A percentile compares a stretch with the other conserved stretches of the same genome.
phyloP scores from a whole-genome alignment of 2,329 filamentous ascomycete genomes.

The Alternaria longipes region DNA sequence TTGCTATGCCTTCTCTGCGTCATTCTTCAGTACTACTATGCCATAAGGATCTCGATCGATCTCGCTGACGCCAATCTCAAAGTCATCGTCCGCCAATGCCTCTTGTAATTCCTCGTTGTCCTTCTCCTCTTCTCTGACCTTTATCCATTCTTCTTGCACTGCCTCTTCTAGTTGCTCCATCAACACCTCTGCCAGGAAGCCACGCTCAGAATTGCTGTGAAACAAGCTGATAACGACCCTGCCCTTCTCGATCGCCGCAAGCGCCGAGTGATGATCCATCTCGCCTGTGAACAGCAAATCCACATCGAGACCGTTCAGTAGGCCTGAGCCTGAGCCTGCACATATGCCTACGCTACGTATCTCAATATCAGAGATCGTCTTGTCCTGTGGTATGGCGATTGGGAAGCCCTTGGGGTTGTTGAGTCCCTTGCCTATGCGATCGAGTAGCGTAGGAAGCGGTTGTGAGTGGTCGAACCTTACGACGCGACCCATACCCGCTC shows the following conservation, averaged over 20 bases:
- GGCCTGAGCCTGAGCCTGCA: conserved; percentile 83
- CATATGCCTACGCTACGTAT: conserved; percentile 83
- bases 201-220: conserved; percentile 92
- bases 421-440: conserved; percentile 68
- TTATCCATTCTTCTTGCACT: conserved; percentile 66
- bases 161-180: conserved; percentile 68
- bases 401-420: conserved; percentile 73
- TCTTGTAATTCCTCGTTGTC: conserved; percentile 55
- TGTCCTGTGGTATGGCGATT: conserved; percentile 69
- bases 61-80: conserved; percentile 77
- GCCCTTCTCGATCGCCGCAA: conserved; percentile 85
- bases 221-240: conserved; percentile 85
- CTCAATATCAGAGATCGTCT: conserved; percentile 61
- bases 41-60: conserved; percentile 88
- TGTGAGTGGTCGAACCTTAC: conserved; percentile 65
- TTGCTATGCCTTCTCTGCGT: conserved; percentile 13
- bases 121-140: conserved; percentile 55
- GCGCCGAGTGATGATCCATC: conserved; percentile 89
- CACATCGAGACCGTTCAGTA: conserved; percentile 74
- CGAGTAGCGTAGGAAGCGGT: conserved; percentile 66
- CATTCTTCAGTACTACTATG: conserved; percentile 59
- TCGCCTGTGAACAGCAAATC: conserved; percentile 92
- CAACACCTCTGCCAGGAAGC: conserved; percentile 78
- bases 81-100: conserved; percentile 62
- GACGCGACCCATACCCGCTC: conserved; percentile 69